A percentile compares a stretch with the other conserved stretches of the same genome.
These are phyloP conservation scores for Psilocybe cubensis DNA, from an alignment of 768 basidiomycete species.

Conservation along the genomic window DNA sequence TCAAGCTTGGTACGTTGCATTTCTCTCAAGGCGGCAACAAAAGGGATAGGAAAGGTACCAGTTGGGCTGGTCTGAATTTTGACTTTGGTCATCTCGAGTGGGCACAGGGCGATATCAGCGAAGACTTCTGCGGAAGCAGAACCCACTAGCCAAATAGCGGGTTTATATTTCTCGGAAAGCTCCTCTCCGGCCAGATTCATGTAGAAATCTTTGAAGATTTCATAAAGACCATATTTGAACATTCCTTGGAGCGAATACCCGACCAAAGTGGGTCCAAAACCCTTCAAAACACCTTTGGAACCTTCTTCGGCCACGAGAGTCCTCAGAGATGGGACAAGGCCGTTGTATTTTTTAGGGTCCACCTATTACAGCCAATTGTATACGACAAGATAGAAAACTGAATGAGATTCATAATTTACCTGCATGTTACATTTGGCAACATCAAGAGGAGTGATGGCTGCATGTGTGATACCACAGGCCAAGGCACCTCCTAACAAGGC, in stretches of 20 bases:
- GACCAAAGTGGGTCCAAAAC: slow-evolving; percentile 89
- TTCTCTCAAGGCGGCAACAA: slow-evolving; percentile 68
- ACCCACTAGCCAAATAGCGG: slow-evolving; percentile 90
- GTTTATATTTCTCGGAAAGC: slow-evolving; percentile 77
- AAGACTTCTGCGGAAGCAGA: slow-evolving; percentile 96
- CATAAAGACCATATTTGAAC: slow-evolving; percentile 99
- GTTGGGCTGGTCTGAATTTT: slow-evolving; percentile 81
- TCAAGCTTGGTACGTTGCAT: slow-evolving; percentile 70
- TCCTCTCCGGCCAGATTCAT: slow-evolving; percentile 90
- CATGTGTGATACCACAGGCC: slow-evolving; percentile 89
- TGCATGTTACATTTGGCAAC: slow-evolving; percentile 94
- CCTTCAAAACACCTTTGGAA: slow-evolving; percentile 88
- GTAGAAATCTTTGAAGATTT: slow-evolving; percentile 94
- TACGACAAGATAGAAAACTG: not conserved
- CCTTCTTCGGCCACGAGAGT: slow-evolving; percentile 82
- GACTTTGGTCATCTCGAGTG: slow-evolving; percentile 92
- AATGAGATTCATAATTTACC: slow-evolving; percentile 38
- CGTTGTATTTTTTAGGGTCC: slow-evolving; percentile 74
- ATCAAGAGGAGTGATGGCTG: slow-evolving; percentile 87
- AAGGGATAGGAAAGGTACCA: slow-evolving; percentile 79
- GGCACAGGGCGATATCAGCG: slow-evolving; percentile 95
- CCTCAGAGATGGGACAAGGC: slow-evolving; percentile 62
- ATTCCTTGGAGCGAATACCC: slow-evolving; percentile 96
- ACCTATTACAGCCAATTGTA: slow-evolving; percentile 49
- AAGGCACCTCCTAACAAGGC: slow-evolving; percentile 87